Base-by-base conservation (phyloP, 2,329 filamentous ascomycete genomes). In the Ascochyta lentis region DNA sequence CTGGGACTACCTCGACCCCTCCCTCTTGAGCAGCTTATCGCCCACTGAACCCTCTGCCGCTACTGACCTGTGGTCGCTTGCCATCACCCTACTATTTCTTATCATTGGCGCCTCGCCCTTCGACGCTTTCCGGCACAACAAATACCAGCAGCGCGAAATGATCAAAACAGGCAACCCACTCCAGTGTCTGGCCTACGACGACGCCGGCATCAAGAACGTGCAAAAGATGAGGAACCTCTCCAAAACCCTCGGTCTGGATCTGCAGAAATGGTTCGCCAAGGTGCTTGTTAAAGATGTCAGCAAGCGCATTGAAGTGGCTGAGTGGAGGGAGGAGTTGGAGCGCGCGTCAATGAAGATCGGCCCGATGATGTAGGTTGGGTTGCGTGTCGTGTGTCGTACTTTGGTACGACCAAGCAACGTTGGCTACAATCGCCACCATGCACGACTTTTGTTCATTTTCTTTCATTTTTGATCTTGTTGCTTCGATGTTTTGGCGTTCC, bases 1-100 rank as follows among this genome's bases (percentile, higher is more conserved):
- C 0, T 81, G 78, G 77, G 78, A 79, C 51, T 81, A 72, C 68
- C 77, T 81, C 48, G 76, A 77, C 64, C 74, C 74, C 6, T 58
- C 61, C 3, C 67, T 75, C 1, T 64, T 75, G 34, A 58, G 57
- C 35, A 58, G 63, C 5, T 46, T 45, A 0, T 37, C 47, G 6
- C 53, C 64, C 16, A 68, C 50, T 56, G 72, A 55, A 51, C 75
- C 69, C 22, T 76, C 74, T 0, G 64, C 67, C 3, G 65, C 72
- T 0, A 71, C 73, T 3, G 80, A 82, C 51, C 69, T 80, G 19
- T 81, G 79, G 74, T 73, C 75, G 37, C 69, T 81, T 6, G 79
- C 76, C 22, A 74, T 81, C 29, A 79, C 78, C 1, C 66, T 82
- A 9, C 66, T 81, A 5, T 70, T 68, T n/a, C 48, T 79, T 5